A percentile compares a stretch with the other conserved stretches of the same genome.
These are phyloP conservation scores for Heliamphora exappendiculata DNA, from an alignment of 148 eudicot species.

Conservation along the genomic window DNA sequence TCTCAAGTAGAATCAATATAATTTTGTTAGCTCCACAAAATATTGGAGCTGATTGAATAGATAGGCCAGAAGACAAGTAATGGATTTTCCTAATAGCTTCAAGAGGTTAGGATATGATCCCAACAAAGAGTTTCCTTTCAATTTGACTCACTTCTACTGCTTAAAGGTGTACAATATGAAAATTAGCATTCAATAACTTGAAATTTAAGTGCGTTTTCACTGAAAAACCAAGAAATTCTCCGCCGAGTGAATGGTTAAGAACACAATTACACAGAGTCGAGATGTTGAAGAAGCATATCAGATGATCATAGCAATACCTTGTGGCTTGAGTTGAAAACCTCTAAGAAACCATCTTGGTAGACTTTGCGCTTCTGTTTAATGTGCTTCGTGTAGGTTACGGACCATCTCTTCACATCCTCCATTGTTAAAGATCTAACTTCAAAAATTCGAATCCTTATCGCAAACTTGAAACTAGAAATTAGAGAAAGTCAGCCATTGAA, in stretches of 20 bases:
- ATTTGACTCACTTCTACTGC: background rate
- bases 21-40: background rate
- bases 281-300: background rate
- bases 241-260: background rate
- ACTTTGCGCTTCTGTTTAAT: constrained; percentile 78
- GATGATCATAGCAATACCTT: constrained; percentile 32
- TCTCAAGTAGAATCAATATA: background rate
- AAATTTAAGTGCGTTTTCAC: background rate
- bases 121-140: background rate
- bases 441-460: background rate
- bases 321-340: constrained; percentile 36
- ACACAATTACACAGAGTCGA: background rate
- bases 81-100: background rate
- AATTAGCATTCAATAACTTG: background rate
- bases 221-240: constrained; percentile 4
- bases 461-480: background rate
- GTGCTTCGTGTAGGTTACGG: constrained; percentile 80
- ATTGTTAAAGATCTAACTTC: constrained; percentile 13
- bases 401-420: constrained; percentile 57
- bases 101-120: background rate
- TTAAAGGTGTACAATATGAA: background rate
- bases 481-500: background rate
- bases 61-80: background rate
- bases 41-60: background rate
- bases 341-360: constrained; percentile 68